Evolutionary conservation across 2,329 filamentous ascomycete genomes (phyloP), one percentile per base, ranked within the genome.

Genomic region (Sporothrix brunneoviolacea): DNA sequence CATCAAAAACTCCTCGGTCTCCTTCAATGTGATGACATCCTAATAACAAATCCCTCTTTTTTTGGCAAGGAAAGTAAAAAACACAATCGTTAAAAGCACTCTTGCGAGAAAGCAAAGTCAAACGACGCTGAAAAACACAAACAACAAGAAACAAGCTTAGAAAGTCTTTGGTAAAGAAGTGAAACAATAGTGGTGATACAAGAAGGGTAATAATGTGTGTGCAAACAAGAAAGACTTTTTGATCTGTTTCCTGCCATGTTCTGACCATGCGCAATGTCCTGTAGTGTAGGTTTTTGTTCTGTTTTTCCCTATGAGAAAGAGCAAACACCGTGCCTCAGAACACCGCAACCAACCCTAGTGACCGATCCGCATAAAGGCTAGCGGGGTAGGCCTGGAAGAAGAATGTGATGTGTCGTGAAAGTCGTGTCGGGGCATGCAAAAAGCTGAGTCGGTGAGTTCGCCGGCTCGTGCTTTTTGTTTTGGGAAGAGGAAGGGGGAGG

Each of bases 391-490:
- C 40, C 39, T 42, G 55, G 58, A 60, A 58, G 61, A 65, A 67
- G 60, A 65, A 66, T 52, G 48, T 43, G 24, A 6, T n/a, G 46
- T n/a, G 30, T 49, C 46, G 46, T 48, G 56, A 59, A 59, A 57
- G 60, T 72, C 69, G 61, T 72, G 62, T 65, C 62, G 59, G 64
- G 62, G 50, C 64, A 61, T 69, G 60, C 62, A 44, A 57, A 40
- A 51, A 30, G 21, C n/a, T n/a, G n/a, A 7, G 30, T 36, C 21
- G 28, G 21, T n/a, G n/a, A n/a, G n/a, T n/a, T n/a, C n/a, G n/a
- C n/a, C n/a, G n/a, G n/a, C n/a, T n/a, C 37, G 21, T 22, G 12
- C 24, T 19, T 30, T 12, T 30, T 32, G 21, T 19, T 46, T n/a
- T 22, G 30, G 22, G 24, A 12, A 36, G n/a, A 13, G 39, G 30